These are phyloP conservation scores for Thalassiosira sp. DNA, from an alignment of 352 stramenopile species.

Conservation along the genomic window DNA sequence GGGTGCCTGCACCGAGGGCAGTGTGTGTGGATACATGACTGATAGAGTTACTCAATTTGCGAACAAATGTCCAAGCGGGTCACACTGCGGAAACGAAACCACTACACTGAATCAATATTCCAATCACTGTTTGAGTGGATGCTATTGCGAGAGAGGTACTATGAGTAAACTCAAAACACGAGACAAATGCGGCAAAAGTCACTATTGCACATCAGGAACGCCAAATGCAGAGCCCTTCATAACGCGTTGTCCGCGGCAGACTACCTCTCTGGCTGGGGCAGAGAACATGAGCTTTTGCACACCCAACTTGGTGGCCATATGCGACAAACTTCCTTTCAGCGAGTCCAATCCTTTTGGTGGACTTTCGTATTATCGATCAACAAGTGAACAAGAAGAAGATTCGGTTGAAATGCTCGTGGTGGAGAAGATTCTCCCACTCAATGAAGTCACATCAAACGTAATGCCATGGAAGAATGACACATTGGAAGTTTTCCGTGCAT, in stretches of 20 bases:
- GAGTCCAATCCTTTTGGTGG: slow-evolving; percentile 69
- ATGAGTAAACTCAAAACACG: slow-evolving; percentile 84
- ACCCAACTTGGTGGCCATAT: slow-evolving; percentile 89
- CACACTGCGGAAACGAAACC: slow-evolving; percentile 88
- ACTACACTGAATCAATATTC: slow-evolving; percentile 87
- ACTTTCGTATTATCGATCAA: slow-evolving; percentile 75
- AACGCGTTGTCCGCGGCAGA: slow-evolving; percentile 90
- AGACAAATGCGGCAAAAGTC: slow-evolving; percentile 91
- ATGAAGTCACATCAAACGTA: slow-evolving; percentile 73
- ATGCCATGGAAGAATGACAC: slow-evolving; percentile 93
- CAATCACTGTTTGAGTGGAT: slow-evolving; percentile 86
- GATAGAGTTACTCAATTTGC: slow-evolving; percentile 89
- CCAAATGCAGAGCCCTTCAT: slow-evolving; percentile 85
- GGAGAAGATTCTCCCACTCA: slow-evolving; percentile 90
- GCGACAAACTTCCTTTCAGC: slow-evolving; percentile 87
- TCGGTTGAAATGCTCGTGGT: slow-evolving; percentile 90
- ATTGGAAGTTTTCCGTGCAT: slow-evolving; percentile 90
- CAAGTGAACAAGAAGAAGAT: slow-evolving; percentile 77
- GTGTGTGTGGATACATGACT: slow-evolving; percentile 92
- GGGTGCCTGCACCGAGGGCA: slow-evolving; percentile 89
- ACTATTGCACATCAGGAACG: slow-evolving; percentile 91
- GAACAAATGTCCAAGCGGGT: slow-evolving; percentile 90
- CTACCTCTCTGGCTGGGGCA: slow-evolving; percentile 86
- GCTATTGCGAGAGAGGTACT: slow-evolving; percentile 89
- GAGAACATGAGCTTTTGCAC: slow-evolving; percentile 88